A percentile compares a stretch with the other conserved stretches of the same genome.
These are phyloP conservation scores for Tetradesmus obliquus DNA, from an alignment of 139 green algal genomes.

Conservation along the genomic window DNA sequence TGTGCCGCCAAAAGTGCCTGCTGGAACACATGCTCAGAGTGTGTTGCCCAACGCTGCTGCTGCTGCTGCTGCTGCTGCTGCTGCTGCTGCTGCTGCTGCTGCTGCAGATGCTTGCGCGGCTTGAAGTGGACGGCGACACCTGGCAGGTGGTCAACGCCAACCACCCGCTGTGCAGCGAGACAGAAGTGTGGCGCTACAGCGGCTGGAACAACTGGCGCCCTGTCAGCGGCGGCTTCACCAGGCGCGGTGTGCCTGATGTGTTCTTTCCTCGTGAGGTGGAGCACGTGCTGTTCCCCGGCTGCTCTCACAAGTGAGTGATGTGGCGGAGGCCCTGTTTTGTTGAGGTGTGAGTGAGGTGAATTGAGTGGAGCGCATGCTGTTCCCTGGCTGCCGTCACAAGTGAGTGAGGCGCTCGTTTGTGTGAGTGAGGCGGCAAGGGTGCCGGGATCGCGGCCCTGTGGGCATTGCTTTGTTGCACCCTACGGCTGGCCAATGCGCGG, in stretches of 20 bases:
- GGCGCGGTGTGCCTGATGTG: neutral
- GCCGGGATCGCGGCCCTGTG: no score
- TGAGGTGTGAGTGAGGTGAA: no score
- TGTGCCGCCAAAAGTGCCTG: no score
- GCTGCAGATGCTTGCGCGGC: conserved; percentile 23
- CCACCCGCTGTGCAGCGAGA: conserved; percentile 30
- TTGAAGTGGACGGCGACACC: neutral
- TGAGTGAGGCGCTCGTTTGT: no score
- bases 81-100: neutral
- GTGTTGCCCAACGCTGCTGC: no score
- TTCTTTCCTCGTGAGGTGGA: neutral
- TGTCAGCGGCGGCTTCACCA: neutral
- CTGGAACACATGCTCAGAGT: no score
- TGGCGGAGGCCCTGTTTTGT: no score
- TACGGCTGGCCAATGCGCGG: no score
- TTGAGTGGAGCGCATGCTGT: no score
- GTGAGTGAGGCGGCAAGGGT: no score
- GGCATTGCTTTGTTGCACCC: no score
- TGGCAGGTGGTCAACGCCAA: neutral
- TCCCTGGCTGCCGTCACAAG: no score
- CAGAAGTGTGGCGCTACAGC: conserved; percentile 4
- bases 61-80: neutral
- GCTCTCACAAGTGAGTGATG: neutral
- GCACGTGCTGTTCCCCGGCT: neutral
- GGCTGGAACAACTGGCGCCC: conserved; percentile 18